phyloP scores from a whole-genome alignment of 2,329 filamentous ascomycete species.

The Lasiodiplodia sp. region DNA sequence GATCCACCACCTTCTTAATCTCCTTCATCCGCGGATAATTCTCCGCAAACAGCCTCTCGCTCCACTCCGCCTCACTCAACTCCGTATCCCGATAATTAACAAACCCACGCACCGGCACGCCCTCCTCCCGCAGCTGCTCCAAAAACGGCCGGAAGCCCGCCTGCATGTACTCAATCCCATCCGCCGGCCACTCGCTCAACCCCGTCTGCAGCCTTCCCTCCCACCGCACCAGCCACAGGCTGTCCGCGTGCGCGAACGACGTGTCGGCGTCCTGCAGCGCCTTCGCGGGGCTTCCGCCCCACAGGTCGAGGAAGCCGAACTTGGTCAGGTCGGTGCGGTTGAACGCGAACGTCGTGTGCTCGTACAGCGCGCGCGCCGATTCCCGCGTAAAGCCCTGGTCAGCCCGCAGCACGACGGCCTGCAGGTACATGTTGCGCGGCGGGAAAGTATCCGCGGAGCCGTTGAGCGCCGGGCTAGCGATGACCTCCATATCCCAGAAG shows the following conservation, averaged over 20 bases:
- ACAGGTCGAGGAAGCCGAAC: slow-evolving; percentile 36
- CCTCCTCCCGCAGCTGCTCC: slow-evolving; percentile 31
- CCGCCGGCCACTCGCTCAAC: slow-evolving; percentile 32
- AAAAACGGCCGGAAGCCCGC: slow-evolving; percentile 33
- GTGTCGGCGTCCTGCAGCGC: slow-evolving; percentile 33
- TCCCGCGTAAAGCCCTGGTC: slow-evolving; percentile 32
- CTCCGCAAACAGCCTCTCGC: slow-evolving; percentile 32
- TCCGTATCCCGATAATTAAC: slow-evolving; percentile 36
- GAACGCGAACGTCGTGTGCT: slow-evolving; percentile 30
- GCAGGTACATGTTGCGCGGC: slow-evolving; percentile 33
- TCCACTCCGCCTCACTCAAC: slow-evolving; percentile 33
- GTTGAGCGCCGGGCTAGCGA: slow-evolving; percentile 25
- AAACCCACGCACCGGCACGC: slow-evolving; percentile 33
- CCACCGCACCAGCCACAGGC: slow-evolving; percentile 36
- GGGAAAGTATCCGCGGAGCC: slow-evolving; percentile 31
- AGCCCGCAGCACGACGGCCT: slow-evolving; percentile 32
- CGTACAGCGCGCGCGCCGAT: slow-evolving; percentile 32
- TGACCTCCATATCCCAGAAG: slow-evolving; percentile 35
- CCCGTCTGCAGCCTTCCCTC: slow-evolving; percentile 31
- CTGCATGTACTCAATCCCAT: slow-evolving; percentile 36
- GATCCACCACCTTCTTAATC: slow-evolving; percentile 34
- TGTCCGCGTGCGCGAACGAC: slow-evolving; percentile 33
- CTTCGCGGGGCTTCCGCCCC: slow-evolving; percentile 33
- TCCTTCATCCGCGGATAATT: slow-evolving; percentile 35
- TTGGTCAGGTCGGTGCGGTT: slow-evolving; percentile 35